Base-by-base conservation (phyloP, 1,139 yeast genomes). In the Saccharomyces hybrid region DNA sequence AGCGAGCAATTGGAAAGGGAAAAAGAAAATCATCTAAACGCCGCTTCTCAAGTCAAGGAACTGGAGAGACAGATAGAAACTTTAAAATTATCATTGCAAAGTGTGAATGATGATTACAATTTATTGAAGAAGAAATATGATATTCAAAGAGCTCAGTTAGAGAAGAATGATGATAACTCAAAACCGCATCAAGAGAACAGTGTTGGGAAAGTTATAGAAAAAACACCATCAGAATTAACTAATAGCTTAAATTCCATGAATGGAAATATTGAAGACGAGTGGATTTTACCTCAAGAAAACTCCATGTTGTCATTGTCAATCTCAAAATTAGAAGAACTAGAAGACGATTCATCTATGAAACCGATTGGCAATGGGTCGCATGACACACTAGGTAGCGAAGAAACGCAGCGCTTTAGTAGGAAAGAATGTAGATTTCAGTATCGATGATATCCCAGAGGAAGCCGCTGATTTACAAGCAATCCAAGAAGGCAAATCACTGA, bases 51-150 rank as follows among this genome's bases (percentile, higher is more conserved):
- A 47, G 28, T 28, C 29, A 49, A 27, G 47, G 46, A n/a, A 16
- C 54, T 9, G 48, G 42, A 4, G 38, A 53, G 6, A 50, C 55
- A 8, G 53, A 53, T n/a, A 31, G 47, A 4, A 48, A 58, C 9
- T 16, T 59, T 1, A 46, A 55, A 42, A 46, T 9, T 4, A 19
- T 27, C 31, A 55, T 53, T 63, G 4, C 52, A 56, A 29, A 51
- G 47, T n/a, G 19, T 62, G 2, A 56, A 51, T 24, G 68, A 67
- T 28, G 73, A 69, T 52, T 62, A 60, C 34, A 56, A 59, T 12
- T 48, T 66, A 3, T 54, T 67, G 29, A 61, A 63, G 47, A 64
- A 65, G 38, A 64, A 67, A 53, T 67, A 56, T 50, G 56, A 58
- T 7, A 58, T 67, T 28, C 70, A 57, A 59, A 66, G 59, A 61